phyloP scores from a whole-genome alignment of 805 yeast species.

The Kuraishia cidri region DNA sequence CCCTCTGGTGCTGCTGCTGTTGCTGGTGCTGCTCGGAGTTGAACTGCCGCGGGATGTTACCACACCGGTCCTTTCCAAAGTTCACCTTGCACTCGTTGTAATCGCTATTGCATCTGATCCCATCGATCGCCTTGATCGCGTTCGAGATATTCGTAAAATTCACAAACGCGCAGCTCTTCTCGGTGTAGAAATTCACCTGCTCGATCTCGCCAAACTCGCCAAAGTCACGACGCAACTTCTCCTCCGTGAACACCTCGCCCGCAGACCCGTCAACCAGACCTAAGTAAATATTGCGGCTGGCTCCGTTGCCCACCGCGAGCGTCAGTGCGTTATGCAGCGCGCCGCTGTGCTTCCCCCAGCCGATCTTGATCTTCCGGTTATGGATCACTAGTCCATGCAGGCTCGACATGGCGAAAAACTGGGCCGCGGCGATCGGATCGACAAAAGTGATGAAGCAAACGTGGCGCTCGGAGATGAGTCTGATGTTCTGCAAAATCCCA shows the following conservation, averaged over 20 bases:
- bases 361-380: conserved; percentile 79
- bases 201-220: conserved; percentile 88
- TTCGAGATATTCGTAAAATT: conserved; percentile 86
- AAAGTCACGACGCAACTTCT: conserved; percentile 63
- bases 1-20: too few relatives aligned
- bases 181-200: conserved; percentile 81
- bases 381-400: conserved; percentile 83
- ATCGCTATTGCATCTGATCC: conserved; percentile 67
- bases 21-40: background rate
- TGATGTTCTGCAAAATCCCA: conserved; percentile 79
- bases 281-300: conserved; percentile 85
- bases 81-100: conserved; percentile 72
- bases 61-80: conserved; percentile 93
- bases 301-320: conserved; percentile 88
- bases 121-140: conserved; percentile 89
- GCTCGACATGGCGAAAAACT: conserved; percentile 90
- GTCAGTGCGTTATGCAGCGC: conserved; percentile 81
- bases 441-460: conserved; percentile 93
- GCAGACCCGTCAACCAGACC: conserved; percentile 37
- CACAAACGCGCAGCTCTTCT: conserved; percentile 83
- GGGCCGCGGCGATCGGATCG: conserved; percentile 97
- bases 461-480: conserved; percentile 76
- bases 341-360: conserved; percentile 98
- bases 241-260: conserved; percentile 13
- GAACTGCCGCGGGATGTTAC: conserved; percentile 82